Base-by-base conservation (phyloP, 805 yeast genomes). In the Candida peoriensis region DNA sequence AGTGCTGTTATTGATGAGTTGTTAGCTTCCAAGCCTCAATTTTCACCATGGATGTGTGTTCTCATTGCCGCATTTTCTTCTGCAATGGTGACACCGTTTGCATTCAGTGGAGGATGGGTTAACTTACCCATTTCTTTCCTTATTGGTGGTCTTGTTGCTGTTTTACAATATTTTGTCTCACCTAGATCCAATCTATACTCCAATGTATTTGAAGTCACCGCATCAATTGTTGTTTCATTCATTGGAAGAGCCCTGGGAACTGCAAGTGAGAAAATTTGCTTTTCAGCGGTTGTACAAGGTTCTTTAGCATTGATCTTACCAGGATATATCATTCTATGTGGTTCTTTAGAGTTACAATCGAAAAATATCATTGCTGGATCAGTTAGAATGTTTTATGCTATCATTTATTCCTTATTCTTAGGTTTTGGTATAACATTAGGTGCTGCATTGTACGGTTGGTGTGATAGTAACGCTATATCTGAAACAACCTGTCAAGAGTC, bases 381-480 rank as follows among this genome's bases (percentile, higher is more conserved):
- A 1, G 97, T 89, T 33, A 68, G 97, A 56, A 89, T 89, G 97
- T 88, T 89, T 55, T 89, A 90, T 58, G 97, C 97, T 9, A 81
- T 89, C 47, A 87, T 89, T 30, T 89, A 90, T 55, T 88, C 97
- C 4, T 60, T 89, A 45, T 87, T 89, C 61, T 67, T 89, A 34
- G 93, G 96, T 8, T 90, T 90, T 61, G 97, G 97, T 28, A 85
- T 90, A 44, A 88, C 97, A 0, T 63, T 89, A 37, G 97, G 97
- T 1, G 85, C 96, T 6, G 94, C 95, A 0, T 64, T 90, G 26
- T 89, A 85, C 54, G 97, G 97, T 4, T 90, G 97, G 97, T 82
- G 86, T 36, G 95, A 89, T 49, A 55, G 63, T n/a, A 59, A 68
- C 42, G 94, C 95, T 3, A 79, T 83, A 0, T 73, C 77, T 13